These are phyloP conservation scores for Zymoseptoria tritici DNA, from an alignment of 2,329 filamentous ascomycete genomes.

Conservation along the genomic window DNA sequence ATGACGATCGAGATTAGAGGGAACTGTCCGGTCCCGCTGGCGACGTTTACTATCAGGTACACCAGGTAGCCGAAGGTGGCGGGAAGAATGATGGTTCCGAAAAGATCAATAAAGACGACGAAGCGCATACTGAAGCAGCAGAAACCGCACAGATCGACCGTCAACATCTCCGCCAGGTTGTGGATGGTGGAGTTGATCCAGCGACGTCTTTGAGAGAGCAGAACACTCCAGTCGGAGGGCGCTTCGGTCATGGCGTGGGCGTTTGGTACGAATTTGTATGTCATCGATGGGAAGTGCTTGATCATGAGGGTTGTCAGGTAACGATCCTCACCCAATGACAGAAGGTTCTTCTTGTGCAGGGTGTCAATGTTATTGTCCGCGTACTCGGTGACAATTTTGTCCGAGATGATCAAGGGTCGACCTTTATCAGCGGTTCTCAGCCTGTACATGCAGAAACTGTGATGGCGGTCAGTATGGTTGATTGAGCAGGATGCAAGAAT, in stretches of 20 bases:
- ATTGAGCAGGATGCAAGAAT: constrained; percentile 5
- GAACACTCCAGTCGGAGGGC: constrained; percentile 85
- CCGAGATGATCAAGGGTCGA: constrained; percentile 87
- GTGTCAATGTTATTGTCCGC: constrained; percentile 85
- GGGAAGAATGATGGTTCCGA: constrained; percentile 86
- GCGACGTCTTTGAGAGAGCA: constrained; percentile 93
- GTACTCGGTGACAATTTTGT: constrained; percentile 82
- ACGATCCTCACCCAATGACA: constrained; percentile 93
- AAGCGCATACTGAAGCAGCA: constrained; percentile 99
- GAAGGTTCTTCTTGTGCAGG: constrained; percentile 85
- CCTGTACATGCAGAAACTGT: constrained; percentile 98
- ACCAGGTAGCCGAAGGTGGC: constrained; percentile 81
- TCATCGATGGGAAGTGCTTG: constrained; percentile 92
- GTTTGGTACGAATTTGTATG: constrained; percentile 91
- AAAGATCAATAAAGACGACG: constrained; percentile 85
- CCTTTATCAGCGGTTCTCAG: constrained; percentile 89
- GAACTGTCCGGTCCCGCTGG: constrained; percentile 63
- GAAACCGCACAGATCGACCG: constrained; percentile 93
- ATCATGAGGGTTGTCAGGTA: constrained; percentile 97
- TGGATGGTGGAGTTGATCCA: constrained; percentile 99
- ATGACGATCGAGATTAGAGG: constrained; percentile 83
- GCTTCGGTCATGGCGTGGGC: constrained; percentile 91
- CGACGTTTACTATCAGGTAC: constrained; percentile 77
- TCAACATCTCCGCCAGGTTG: constrained; percentile 85
- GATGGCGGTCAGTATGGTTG: constrained; percentile 44